Conservation (phyloP, 495 filamentous ascomycete species). For the Talaromyces nanjingensis region DNA sequence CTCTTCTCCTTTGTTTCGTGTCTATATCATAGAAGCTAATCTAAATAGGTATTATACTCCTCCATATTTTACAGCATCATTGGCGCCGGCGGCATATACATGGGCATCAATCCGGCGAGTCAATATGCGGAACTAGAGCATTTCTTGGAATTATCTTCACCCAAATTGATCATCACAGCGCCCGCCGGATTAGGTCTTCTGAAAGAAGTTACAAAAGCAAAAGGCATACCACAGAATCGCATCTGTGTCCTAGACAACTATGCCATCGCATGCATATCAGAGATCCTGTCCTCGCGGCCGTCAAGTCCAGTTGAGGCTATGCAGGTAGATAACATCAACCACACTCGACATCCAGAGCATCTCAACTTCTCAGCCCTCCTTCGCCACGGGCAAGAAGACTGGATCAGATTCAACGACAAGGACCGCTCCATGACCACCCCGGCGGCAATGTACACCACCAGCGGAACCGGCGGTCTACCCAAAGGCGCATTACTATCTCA, state of each 20-base stretch:
- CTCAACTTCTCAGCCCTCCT: constrained; percentile 37
- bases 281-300: background rate
- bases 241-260: constrained; percentile 43
- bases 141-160: constrained; percentile 21
- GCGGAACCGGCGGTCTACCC: constrained; percentile 53
- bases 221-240: constrained; percentile 38
- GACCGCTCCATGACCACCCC: constrained; percentile 37
- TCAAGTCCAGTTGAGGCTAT: background rate
- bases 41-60: constrained; percentile 38
- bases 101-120: constrained; percentile 30
- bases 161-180: constrained; percentile 32
- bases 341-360: constrained; percentile 16
- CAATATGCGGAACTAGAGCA: constrained; percentile 27
- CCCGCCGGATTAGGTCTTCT: constrained; percentile 36
- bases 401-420: constrained; percentile 45
- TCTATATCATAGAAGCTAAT: constrained; percentile 5
- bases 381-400: constrained; percentile 43
- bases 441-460: constrained; percentile 47
- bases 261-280: background rate
- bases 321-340: background rate
- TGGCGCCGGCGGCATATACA: constrained; percentile 37
- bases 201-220: constrained; percentile 35
- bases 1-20: constrained; percentile 6
- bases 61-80: constrained; percentile 41
- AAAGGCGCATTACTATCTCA: constrained; percentile 51